Evolutionary conservation across 371 early-diverging fungal species (phyloP), one percentile per base, ranked within the genome.

Genomic region (Mucor piriformis): DNA sequence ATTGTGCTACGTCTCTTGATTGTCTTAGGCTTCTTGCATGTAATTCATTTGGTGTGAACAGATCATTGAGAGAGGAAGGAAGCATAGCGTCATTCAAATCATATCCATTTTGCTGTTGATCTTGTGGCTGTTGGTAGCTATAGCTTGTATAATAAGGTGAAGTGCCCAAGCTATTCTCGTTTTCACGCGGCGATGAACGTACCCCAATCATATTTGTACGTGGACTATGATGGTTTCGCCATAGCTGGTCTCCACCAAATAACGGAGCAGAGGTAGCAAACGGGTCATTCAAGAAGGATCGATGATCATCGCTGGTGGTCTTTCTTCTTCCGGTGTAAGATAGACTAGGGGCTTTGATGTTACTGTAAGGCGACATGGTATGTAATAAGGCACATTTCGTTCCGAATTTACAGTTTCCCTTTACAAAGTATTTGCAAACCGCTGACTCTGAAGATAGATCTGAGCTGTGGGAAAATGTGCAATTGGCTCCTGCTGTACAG

Each of bases 351-450:
- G 42, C 23, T 24, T n/a, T 34, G 20, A 35, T 52, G 25, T 50
- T 51, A 32, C 56, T 37, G 32, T 57, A 63, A 5, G 69, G 58
- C 21, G 72, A 67, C 63, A 67, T 59, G 8, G 73, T 67, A 63
- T 90, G 91, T 7, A 83, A 73, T 48, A 90, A 73, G 3, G 91
- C 91, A 56, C 91, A 92, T 56, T 87, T 89, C 61, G 74, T 85
- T 24, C 90, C 92, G 77, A 89, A 92, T 59, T 89, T 90, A 77
- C 92, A 92, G 49, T 87, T 90, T 34, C 92, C 91, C 73, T 90
- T 91, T 44, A 86, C 50, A 66, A 81, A 90, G 67, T 91, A 91
- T 65, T 88, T 88, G 81, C 92, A 92, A 6, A 88, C 82, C 25
- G 79, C 70, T 43, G 78, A 74, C 46, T 84, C 86, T n/a, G 83